Evolutionary conservation across 768 basidiomycete genomes (phyloP).

Genomic region (Serpula lacrymans): DNA sequence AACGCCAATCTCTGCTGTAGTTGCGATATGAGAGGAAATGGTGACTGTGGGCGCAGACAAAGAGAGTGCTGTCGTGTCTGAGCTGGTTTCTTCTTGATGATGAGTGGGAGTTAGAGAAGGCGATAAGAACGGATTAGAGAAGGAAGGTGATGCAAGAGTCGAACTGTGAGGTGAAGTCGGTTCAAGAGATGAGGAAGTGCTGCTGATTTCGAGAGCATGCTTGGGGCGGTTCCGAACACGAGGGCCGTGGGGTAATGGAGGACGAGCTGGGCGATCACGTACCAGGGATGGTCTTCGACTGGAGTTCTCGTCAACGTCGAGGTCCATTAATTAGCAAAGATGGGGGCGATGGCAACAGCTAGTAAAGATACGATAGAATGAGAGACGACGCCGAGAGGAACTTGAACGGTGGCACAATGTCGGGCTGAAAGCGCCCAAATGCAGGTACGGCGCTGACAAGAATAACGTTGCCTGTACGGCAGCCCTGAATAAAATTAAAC

Average conservation of each 20-base stretch:
- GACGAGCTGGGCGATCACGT: constrained; percentile 20
- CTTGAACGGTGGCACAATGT: too few relatives aligned
- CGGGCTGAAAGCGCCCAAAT: too few relatives aligned
- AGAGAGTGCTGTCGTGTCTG: constrained; percentile 3
- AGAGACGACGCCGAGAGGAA: too few relatives aligned
- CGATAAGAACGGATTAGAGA: not conserved
- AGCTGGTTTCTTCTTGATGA: not conserved
- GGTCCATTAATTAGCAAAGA: too few relatives aligned
- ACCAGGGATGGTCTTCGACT: constrained; percentile 8
- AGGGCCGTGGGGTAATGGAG: constrained; percentile 17
- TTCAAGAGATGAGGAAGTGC: constrained; percentile 6
- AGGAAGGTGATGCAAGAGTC: constrained; percentile 1
- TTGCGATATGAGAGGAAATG: not conserved
- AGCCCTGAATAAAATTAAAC: too few relatives aligned
- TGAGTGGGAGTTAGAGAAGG: constrained; percentile 4
- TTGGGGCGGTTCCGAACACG: constrained; percentile 15
- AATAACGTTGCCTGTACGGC: too few relatives aligned
- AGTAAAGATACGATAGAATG: too few relatives aligned
- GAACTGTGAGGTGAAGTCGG: constrained; percentile 6
- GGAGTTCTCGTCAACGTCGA: constrained; percentile 12
- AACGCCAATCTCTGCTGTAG: constrained; percentile 10
- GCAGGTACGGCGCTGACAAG: too few relatives aligned
- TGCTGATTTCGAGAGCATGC: constrained; percentile 10
- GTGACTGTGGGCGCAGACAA: not conserved
- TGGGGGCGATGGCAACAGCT: too few relatives aligned